Conservation (phyloP, 345 rosid genomes). For the Ailanthus altissimus region DNA sequence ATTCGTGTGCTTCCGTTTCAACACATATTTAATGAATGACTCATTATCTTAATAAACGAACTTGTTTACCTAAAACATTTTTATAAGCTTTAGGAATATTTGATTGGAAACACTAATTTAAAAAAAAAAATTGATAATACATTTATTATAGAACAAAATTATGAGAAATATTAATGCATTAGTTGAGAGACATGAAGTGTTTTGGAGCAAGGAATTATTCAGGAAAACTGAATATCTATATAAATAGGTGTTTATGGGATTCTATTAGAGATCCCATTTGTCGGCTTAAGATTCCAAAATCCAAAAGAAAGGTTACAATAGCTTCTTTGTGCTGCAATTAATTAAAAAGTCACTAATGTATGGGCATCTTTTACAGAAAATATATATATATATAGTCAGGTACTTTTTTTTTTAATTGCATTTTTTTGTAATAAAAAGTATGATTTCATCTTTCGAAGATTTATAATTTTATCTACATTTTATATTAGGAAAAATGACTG, state of each 20-base stretch:
- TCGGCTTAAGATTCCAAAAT: conserved; percentile 7
- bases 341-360: not conserved
- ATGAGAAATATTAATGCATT: not conserved
- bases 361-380: not conserved
- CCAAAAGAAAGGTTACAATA: not conserved
- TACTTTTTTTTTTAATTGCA: too few species aligned
- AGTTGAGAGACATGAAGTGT: not conserved
- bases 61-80: too few species aligned
- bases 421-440: too few species aligned
- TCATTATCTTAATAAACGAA: too few species aligned
- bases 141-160: not conserved
- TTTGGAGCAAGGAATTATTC: not conserved
- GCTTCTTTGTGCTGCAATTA: not conserved
- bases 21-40: too few species aligned
- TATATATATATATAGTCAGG: too few species aligned
- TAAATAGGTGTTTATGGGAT: not conserved
- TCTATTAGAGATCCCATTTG: conserved; percentile 6
- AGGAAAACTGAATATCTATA: not conserved
- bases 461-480: too few species aligned
- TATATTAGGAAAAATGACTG: too few species aligned
- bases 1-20: too few species aligned
- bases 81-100: too few species aligned
- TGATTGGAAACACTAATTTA: too few species aligned
- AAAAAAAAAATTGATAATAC: not conserved
- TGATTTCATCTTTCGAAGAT: too few species aligned